A percentile compares a stretch with the other conserved stretches of the same genome.
These are phyloP conservation scores for Penicillium crustosum DNA, from an alignment of 2,329 filamentous ascomycete genomes.

Conservation along the genomic window DNA sequence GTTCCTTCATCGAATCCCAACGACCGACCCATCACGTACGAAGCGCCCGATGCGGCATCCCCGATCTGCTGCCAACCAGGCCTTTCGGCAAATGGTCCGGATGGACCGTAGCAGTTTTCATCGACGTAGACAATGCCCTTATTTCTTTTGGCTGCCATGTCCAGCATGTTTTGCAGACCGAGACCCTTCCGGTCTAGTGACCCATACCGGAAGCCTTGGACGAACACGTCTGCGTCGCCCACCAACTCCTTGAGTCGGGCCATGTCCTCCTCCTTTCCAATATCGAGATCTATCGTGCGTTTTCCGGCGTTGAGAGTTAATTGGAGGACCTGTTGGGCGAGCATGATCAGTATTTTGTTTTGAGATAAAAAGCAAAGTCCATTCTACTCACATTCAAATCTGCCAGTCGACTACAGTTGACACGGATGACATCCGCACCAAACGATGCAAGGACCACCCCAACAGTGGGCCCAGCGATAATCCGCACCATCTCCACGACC, in stretches of 20 bases:
- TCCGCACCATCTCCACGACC: slow-evolving; percentile 48
- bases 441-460: slow-evolving; percentile 46
- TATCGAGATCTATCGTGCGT: slow-evolving; percentile 44
- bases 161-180: slow-evolving; percentile 42
- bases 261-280: slow-evolving; percentile 45
- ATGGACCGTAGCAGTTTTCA: slow-evolving; percentile 54
- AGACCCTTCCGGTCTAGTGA: slow-evolving; percentile 37
- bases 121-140: slow-evolving; percentile 51
- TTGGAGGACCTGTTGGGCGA: slow-evolving; percentile 19
- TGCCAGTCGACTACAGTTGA: slow-evolving; percentile 44
- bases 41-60: slow-evolving; percentile 45
- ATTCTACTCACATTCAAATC: slow-evolving; percentile 31
- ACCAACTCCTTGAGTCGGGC: slow-evolving; percentile 46
- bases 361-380: neutral
- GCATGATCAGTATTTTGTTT: neutral
- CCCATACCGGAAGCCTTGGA: slow-evolving; percentile 54
- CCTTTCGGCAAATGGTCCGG: slow-evolving; percentile 47
- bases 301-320: slow-evolving; percentile 26
- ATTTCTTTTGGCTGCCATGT: slow-evolving; percentile 41
- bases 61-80: slow-evolving; percentile 56
- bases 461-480: slow-evolving; percentile 44
- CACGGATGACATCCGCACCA: slow-evolving; percentile 50
- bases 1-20: slow-evolving; percentile 24
- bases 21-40: slow-evolving; percentile 38
- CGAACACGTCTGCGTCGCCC: slow-evolving; percentile 50